A percentile compares a stretch with the other conserved stretches of the same genome.
phyloP scores from a whole-genome alignment of 345 rosid species.

The Adansonia digitata region DNA sequence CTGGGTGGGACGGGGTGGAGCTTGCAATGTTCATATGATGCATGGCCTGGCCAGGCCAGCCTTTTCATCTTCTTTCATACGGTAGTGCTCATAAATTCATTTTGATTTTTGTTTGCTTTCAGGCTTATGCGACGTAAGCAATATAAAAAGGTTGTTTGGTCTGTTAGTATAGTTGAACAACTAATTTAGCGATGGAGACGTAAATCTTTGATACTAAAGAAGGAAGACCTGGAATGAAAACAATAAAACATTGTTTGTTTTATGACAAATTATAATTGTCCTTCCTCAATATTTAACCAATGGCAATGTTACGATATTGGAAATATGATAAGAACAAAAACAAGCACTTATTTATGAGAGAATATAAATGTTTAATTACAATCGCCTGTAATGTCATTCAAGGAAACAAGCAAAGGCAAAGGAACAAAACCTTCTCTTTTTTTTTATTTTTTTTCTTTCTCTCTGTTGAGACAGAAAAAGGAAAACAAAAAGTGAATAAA shows the following conservation, averaged over 20 bases:
- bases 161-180: slow-evolving; percentile 59
- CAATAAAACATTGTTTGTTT: too few species aligned
- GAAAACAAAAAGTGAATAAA: too few species aligned
- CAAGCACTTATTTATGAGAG: not conserved
- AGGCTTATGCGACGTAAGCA: slow-evolving; percentile 70
- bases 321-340: too few species aligned
- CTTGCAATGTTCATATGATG: not conserved
- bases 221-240: too few species aligned
- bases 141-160: slow-evolving; percentile 57
- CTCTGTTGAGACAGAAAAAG: not conserved
- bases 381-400: not conserved
- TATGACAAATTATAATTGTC: too few species aligned
- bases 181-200: slow-evolving; percentile 65
- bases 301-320: too few species aligned
- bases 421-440: too few species aligned
- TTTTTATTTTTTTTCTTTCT: too few species aligned
- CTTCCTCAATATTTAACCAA: too few species aligned
- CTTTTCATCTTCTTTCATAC: too few species aligned
- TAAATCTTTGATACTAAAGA: slow-evolving; percentile 13
- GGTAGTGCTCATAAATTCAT: not conserved
- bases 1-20: not conserved
- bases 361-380: not conserved
- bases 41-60: too few species aligned
- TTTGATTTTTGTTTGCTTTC: slow-evolving; percentile 14
- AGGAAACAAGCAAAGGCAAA: not conserved